Base-by-base conservation (phyloP, 2,329 filamentous ascomycete species). In the Dactylellina cionopaga region DNA sequence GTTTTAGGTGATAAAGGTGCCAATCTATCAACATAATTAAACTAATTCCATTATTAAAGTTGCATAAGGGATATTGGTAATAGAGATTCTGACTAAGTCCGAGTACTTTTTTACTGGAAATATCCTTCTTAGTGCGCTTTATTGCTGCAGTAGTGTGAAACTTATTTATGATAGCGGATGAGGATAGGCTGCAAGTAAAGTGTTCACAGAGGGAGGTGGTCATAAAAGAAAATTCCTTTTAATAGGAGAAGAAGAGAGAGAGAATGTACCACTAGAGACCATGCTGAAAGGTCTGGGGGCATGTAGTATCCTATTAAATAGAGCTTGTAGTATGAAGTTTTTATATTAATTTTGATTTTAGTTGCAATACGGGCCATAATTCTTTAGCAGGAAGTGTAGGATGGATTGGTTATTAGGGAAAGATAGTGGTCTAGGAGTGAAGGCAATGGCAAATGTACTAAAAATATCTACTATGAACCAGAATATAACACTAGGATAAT, bases 121-220 rank as follows among this genome's bases (percentile, higher is more conserved):
- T 58, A 13, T 33, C 41, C 9, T 3, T 22, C 19, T 71, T 71
- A 5, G 66, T 63, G 4, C 58, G 66, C 17, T 47, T 62, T 25
- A 51, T 68, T 63, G 56, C n/a, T n/a, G 35, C 25, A 58, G 66
- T 10, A 58, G 66, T 10, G 66, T 71, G 10, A 71, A 13, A 19
- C 66, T 71, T 5, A 58, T 71, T 25, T 71, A 58, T 2, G 66
- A 58, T 27, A 58, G 66, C 5, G 66, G 66, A 27, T 58, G 66
- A 1, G 66, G 47, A 25, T 71, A 71, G 15, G 35, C 59, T 27
- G 51, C 58, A 11, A 71, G 52, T 1, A 71, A 24, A 27, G 10
- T 35, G 37, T 41, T 62, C 1, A 47, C 47, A 39, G 39, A 11
- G 9, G 41, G 31, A 9, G 43, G 29, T 1, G 35, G 22, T 41